Conservation (phyloP, 1,284 basidiomycete species). For the Tilletia walkeri region DNA sequence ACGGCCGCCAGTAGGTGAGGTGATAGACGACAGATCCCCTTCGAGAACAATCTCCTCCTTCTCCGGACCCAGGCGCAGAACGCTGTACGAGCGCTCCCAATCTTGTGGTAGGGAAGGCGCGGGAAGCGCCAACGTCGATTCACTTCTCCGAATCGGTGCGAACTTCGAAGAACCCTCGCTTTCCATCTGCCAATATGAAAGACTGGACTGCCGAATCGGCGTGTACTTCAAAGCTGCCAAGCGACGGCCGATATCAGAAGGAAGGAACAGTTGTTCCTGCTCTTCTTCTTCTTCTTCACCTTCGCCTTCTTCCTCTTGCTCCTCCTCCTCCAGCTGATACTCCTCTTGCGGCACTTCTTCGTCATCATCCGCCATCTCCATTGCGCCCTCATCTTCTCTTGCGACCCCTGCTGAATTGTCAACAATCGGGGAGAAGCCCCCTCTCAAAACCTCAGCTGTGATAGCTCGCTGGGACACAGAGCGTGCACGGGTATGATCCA, state of each 20-base stretch:
- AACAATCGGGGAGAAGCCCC: too few species aligned
- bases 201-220: not conserved
- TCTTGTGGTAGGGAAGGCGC: not conserved
- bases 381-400: too few species aligned
- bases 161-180: not conserved
- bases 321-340: not conserved
- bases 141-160: not conserved
- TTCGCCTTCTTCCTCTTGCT: not conserved
- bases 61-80: slow-evolving; percentile 3
- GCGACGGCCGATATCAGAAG: not conserved
- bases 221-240: not conserved
- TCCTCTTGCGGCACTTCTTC: not conserved
- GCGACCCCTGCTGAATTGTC: too few species aligned
- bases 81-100: slow-evolving; percentile 2
- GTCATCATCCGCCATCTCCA: not conserved
- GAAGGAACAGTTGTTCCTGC: not conserved
- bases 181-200: not conserved
- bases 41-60: too few species aligned
- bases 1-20: too few species aligned
- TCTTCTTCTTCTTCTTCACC: slow-evolving; percentile 4
- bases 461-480: too few species aligned
- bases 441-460: too few species aligned
- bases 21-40: too few species aligned
- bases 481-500: too few species aligned
- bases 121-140: not conserved